Base-by-base conservation (phyloP, 345 rosid genomes). In the Pseudoturritis turrita region DNA sequence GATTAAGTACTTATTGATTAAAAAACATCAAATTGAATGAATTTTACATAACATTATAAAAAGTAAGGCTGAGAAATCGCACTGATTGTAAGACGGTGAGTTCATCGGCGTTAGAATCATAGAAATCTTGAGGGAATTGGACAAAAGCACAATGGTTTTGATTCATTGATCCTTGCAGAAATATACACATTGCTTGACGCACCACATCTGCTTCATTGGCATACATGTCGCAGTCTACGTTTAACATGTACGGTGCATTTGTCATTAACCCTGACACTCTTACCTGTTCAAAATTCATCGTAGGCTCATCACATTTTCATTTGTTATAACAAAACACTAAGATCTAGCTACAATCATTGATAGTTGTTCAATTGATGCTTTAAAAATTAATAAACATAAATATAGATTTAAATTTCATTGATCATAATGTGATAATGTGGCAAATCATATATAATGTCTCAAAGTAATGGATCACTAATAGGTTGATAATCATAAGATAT, bases 211-310 rank as follows among this genome's bases (percentile, higher is more conserved):
- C 83, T 68, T 87, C 85, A 64, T 87, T 83, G 1, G 17, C 89
- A 50, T 51, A 88, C 89, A 85, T 88, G 55, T 90, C 96, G 17
- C 96, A 92, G 61, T 92, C 96, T 15, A 92, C 84, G 66, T 90
- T 92, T 44, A 90, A 63, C 84, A 90, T 86, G 81, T 78, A 80
- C 0, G 95, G 89, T 2, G 98, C 89, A 57, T 89, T 89, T 8
- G 89, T 86, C 84, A 88, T 70, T 75, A 85, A 17, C 15, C 95
- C 96, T 1, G 96, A 92, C 0, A 87, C 89, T 60, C 95, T 72
- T 8, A 75, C 83, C 89, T 86, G 80, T 26, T 62, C 53, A 51
- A 11, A n/a, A 47, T 44, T 47, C 21, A 51, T 9, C 25, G 14
- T 22, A 55, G 5, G 17, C 8, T 31, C 43, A 47, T 47, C 13